These are phyloP conservation scores for Cutaneotrichosporon spelunceum DNA, from an alignment of 1,284 basidiomycete species.

Conservation along the genomic window DNA sequence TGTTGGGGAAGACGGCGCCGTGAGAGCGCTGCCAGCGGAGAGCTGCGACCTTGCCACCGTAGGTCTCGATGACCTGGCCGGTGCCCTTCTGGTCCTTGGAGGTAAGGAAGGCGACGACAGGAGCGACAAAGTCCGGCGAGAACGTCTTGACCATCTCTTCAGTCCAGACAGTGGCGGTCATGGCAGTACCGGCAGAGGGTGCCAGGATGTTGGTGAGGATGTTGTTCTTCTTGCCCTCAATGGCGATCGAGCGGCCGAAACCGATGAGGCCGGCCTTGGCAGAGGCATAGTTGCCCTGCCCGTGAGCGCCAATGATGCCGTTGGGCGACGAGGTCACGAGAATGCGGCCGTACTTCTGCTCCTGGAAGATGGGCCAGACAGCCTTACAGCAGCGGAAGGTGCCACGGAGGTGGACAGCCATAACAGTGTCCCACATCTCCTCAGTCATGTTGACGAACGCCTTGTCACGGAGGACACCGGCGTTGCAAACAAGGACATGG, in stretches of 20 bases:
- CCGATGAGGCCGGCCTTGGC: slow-evolving; percentile 94
- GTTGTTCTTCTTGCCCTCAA: slow-evolving; percentile 89
- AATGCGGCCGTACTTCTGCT: slow-evolving; percentile 96
- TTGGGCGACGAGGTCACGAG: slow-evolving; percentile 90
- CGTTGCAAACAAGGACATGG: slow-evolving; percentile 89
- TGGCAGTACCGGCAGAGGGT: slow-evolving; percentile 84
- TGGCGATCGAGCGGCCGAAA: slow-evolving; percentile 80
- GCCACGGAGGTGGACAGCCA: slow-evolving; percentile 75
- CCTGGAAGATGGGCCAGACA: slow-evolving; percentile 94
- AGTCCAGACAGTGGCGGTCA: slow-evolving; percentile 81
- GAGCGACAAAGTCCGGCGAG: slow-evolving; percentile 81
- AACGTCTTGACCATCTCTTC: slow-evolving; percentile 85
- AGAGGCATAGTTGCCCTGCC: slow-evolving; percentile 79
- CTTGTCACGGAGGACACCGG: slow-evolving; percentile 89
- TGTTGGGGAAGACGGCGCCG: slow-evolving; percentile 70
- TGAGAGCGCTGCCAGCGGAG: slow-evolving; percentile 90
- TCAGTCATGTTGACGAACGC: slow-evolving; percentile 86
- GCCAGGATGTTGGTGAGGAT: slow-evolving; percentile 85
- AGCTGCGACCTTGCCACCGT: slow-evolving; percentile 88
- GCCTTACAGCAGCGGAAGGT: slow-evolving; percentile 82
- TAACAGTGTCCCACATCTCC: slow-evolving; percentile 90
- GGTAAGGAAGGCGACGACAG: slow-evolving; percentile 85
- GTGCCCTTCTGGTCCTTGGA: slow-evolving; percentile 74
- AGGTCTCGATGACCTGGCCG: slow-evolving; percentile 80
- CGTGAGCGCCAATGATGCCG: slow-evolving; percentile 93